Evolutionary conservation across 202 grass and related monocot species (phyloP), one percentile per base, ranked within the genome.

Genomic region (Panicum virgatum): DNA sequence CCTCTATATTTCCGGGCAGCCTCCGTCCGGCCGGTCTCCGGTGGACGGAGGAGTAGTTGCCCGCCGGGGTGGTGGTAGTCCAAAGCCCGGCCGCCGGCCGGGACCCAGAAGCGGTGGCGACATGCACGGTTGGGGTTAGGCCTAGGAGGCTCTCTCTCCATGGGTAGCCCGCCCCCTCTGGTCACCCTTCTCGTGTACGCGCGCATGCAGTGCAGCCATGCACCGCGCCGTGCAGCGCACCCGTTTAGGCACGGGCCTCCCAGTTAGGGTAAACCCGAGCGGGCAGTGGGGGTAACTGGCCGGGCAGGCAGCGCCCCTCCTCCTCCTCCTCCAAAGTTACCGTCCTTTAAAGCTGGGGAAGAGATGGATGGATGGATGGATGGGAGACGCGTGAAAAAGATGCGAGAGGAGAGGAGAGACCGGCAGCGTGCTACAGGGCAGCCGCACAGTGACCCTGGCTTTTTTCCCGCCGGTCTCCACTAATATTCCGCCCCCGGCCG

Each of bases 211-310:
- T n/a, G n/a, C 57, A 34, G 72, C 37, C 52, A 20, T 53, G 76
- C 80, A 46, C 9, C 23, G 47, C 22, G 40, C 83, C 75, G 66
- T 82, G 88, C n/a, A 86, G 77, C 32, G 78, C 34, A 67, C 87
- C 79, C 60, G 45, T 82, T 82, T 66, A 27, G 59, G 79, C 66
- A 70, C 83, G 66, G 72, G 79, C 43, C 78, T 83, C 82, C 87
- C 82, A 27, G 37, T 90, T 90, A 86, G 84, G 84, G 78, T 86
- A 89, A 89, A 89, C 66, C 78, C n/a, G n/a, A n/a, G n/a, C 32
- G 37, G 20, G 19, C 63, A 36, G 37, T n/a, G 64, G 62, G 76
- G 65, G 87, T 86, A 85, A 89, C 83, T 78, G 38, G n/a, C n/a
- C n/a, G n/a, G 36, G 3, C 60, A 18, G 48, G 32, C 32, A 34